These are phyloP conservation scores for Solanum sitiens DNA, from an alignment of 257 asterid genomes.

Conservation along the genomic window DNA sequence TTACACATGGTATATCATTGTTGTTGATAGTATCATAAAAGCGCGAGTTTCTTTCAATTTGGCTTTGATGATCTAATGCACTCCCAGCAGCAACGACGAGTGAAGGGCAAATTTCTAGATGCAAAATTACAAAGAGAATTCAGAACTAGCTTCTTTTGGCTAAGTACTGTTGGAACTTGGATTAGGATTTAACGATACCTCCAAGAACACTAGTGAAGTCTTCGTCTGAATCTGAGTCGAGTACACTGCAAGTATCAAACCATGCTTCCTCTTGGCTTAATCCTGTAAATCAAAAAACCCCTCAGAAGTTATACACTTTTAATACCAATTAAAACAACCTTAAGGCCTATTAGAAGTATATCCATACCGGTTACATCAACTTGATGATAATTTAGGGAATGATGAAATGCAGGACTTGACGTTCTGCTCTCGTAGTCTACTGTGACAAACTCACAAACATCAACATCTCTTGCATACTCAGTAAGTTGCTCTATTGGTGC, in stretches of 20 bases:
- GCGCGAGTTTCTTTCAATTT: conserved; percentile 3
- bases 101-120: conserved; percentile 34
- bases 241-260: conserved; percentile 63
- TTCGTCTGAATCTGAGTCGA: conserved; percentile 81
- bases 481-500: conserved; percentile 33
- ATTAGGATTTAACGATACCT: conserved; percentile 27
- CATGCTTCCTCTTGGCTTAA: conserved; percentile 59
- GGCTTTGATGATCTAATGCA: neutral
- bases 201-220: conserved; percentile 52
- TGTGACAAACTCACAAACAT: conserved; percentile 22
- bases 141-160: neutral
- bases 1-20: neutral
- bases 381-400: conserved; percentile 11
- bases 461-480: conserved; percentile 1
- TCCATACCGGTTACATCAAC: conserved; percentile 22
- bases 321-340: too few relatives aligned
- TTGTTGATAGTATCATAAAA: neutral
- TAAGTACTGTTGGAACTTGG: neutral
- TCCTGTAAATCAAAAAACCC: conserved; percentile 16
- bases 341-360: neutral
- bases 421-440: neutral
- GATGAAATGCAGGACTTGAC: conserved; percentile 4
- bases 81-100: conserved; percentile 11
- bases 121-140: neutral
- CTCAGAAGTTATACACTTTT: neutral